Conservation (phyloP, 305 asterid genomes). For the Stenogyne calaminthoides region DNA sequence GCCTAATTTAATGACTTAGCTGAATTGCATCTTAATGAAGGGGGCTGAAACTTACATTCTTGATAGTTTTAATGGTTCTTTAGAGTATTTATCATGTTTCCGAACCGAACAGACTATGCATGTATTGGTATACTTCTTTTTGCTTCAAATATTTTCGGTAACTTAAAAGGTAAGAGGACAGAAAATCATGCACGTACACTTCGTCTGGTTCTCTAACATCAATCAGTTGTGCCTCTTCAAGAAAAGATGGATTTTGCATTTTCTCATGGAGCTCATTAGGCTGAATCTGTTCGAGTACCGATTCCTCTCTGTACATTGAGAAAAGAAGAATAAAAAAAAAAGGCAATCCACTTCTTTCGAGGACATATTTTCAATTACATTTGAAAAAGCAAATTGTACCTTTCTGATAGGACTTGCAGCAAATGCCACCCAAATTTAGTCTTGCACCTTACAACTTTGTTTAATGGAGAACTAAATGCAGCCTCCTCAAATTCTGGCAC, state of each 20-base stretch:
- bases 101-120: too few species aligned
- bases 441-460: constrained; percentile 77
- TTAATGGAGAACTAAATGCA: constrained; percentile 76
- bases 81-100: too few species aligned
- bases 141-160: not conserved
- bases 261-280: constrained; percentile 72
- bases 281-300: constrained; percentile 68
- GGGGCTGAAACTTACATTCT: constrained; percentile 8
- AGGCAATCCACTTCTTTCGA: constrained; percentile 20
- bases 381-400: constrained; percentile 42
- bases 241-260: constrained; percentile 81
- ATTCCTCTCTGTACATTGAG: constrained; percentile 60
- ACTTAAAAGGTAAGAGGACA: constrained; percentile 11
- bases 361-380: constrained; percentile 20
- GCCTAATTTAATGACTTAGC: not conserved
- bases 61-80: not conserved
- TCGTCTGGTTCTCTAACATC: constrained; percentile 99
- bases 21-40: not conserved
- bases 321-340: constrained; percentile 30
- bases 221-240: constrained; percentile 80
- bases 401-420: constrained; percentile 91
- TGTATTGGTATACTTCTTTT: not conserved
- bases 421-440: constrained; percentile 95
- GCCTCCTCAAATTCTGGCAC: constrained; percentile 97
- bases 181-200: constrained; percentile 57